These are phyloP conservation scores for Triangularia verruculosa DNA, from an alignment of 2,329 filamentous ascomycete species.

Conservation along the genomic window DNA sequence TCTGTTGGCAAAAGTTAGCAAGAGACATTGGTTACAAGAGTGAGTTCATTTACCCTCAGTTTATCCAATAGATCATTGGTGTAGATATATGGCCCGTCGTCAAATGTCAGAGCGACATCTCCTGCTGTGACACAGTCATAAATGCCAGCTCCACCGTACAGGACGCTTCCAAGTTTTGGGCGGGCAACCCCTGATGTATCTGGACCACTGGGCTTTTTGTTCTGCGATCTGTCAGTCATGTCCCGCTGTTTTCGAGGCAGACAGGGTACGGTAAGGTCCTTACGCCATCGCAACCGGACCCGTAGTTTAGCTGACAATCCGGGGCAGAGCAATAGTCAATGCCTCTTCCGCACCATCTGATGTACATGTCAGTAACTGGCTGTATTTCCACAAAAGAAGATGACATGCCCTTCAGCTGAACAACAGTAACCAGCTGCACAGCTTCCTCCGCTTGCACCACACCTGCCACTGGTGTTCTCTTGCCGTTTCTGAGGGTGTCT, in stretches of 20 bases:
- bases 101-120: slow-evolving; percentile 63
- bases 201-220: slow-evolving; percentile 50
- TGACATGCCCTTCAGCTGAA: slow-evolving; percentile 33
- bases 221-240: slow-evolving; percentile 33
- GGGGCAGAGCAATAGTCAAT: slow-evolving; percentile 58
- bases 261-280: neutral
- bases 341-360: slow-evolving; percentile 54
- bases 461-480: slow-evolving; percentile 28
- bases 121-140: slow-evolving; percentile 55
- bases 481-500: slow-evolving; percentile 12
- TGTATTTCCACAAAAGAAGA: neutral
- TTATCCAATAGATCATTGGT: slow-evolving; percentile 61
- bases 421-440: slow-evolving; percentile 36
- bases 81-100: slow-evolving; percentile 63
- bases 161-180: slow-evolving; percentile 50
- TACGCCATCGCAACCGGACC: slow-evolving; percentile 56
- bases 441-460: slow-evolving; percentile 31
- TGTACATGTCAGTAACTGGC: slow-evolving; percentile 16
- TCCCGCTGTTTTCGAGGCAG: no score
- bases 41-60: slow-evolving; percentile 38
- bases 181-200: slow-evolving; percentile 54
- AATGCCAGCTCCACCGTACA: slow-evolving; percentile 56
- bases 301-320: slow-evolving; percentile 59
- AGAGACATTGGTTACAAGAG: slow-evolving; percentile 5
- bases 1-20: slow-evolving; percentile 21